Evolutionary conservation across 2,329 filamentous ascomycete species (phyloP).

Genomic region (Colletotrichum kahawae): DNA sequence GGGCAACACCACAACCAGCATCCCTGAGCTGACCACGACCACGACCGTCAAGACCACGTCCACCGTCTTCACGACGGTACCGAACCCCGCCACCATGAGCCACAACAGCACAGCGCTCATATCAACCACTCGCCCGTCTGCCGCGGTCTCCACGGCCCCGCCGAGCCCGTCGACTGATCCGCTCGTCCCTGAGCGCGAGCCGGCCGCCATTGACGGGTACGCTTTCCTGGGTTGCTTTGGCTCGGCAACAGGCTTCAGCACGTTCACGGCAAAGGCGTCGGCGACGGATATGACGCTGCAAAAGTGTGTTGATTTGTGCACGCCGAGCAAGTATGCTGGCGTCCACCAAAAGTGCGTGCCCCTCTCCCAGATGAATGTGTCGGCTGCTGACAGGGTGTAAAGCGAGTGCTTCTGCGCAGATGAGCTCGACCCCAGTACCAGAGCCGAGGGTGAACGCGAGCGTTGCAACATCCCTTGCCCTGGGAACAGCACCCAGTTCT

Average conservation of each 20-base stretch:
- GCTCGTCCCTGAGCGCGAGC: constrained; percentile 31
- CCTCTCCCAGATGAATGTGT: not conserved
- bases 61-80: constrained; percentile 32
- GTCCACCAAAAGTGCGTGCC: constrained; percentile 34
- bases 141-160: not conserved
- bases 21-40: constrained; percentile 28
- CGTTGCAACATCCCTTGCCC: constrained; percentile 46
- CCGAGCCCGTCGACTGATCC: constrained; percentile 15
- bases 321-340: constrained; percentile 41
- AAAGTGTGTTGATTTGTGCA: constrained; percentile 43
- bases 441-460: constrained; percentile 33
- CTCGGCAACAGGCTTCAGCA: constrained; percentile 38
- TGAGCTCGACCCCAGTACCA: constrained; percentile 42
- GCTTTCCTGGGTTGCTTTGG: constrained; percentile 47
- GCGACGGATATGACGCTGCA: constrained; percentile 42
- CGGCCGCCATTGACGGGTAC: constrained; percentile 35
- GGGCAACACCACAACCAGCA: not conserved
- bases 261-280: constrained; percentile 36
- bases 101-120: constrained; percentile 3
- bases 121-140: not conserved
- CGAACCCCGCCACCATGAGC: constrained; percentile 20
- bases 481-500: constrained; percentile 42
- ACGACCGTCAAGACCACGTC: constrained; percentile 29
- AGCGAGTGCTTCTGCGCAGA: constrained; percentile 51
- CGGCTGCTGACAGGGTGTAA: not conserved